Evolutionary conservation across 257 asterid species (phyloP).

Genomic region (Nicotiana tomentosiformis): DNA sequence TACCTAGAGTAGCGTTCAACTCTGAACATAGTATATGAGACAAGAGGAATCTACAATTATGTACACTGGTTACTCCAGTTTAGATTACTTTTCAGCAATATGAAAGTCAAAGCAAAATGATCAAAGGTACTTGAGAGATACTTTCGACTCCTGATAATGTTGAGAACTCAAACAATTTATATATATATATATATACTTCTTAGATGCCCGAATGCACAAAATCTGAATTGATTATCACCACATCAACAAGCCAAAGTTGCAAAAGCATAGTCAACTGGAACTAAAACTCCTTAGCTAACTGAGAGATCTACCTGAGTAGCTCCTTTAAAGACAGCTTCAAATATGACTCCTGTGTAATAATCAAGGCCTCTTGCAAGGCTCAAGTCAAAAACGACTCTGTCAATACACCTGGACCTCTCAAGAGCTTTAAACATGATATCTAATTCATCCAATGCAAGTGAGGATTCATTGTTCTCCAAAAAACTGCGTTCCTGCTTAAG

Average conservation of each 20-base stretch:
- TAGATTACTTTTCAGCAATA: neutral
- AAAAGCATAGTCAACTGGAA: neutral
- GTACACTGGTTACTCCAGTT: neutral
- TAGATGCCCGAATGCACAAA: neutral
- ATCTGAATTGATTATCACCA: neutral
- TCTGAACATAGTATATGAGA: neutral
- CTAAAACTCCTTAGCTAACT: neutral
- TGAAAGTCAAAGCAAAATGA: neutral
- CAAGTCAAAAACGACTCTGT: conserved; percentile 78
- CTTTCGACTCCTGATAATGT: neutral
- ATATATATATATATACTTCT: neutral
- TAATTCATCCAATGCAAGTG: conserved; percentile 66
- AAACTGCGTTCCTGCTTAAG: conserved; percentile 65
- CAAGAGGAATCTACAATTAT: neutral
- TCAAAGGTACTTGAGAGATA: neutral
- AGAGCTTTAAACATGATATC: conserved; percentile 77
- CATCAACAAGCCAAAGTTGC: neutral
- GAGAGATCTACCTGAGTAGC: conserved; percentile 55
- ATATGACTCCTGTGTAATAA: conserved; percentile 95
- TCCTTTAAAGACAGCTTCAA: conserved; percentile 88
- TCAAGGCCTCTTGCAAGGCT: conserved; percentile 99
- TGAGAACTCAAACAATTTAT: neutral
- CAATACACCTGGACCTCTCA: conserved; percentile 55
- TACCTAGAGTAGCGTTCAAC: neutral
- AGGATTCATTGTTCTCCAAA: conserved; percentile 55